Conservation (phyloP, 495 filamentous ascomycete genomes). For the Aspergillus sclerotioniger region DNA sequence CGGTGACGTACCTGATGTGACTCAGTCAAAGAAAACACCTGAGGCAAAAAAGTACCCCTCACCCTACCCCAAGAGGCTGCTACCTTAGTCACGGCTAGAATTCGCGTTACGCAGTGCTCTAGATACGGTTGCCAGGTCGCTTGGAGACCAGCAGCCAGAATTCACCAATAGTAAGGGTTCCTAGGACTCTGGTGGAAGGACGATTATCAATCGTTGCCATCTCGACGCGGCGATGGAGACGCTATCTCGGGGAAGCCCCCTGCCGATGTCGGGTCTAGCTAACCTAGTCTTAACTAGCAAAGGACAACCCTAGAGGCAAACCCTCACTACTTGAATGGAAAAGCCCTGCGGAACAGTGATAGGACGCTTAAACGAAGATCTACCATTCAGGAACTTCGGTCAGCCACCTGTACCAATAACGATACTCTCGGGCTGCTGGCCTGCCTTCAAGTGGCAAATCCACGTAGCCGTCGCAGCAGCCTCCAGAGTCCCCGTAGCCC, state of each 20-base stretch:
- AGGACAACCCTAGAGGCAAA: conserved; percentile 2
- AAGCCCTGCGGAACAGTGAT: conserved; percentile 1
- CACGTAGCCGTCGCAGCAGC: neutral
- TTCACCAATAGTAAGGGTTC: neutral
- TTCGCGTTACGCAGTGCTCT: neutral
- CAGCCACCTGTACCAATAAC: neutral
- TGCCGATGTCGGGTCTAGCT: conserved; percentile 5
- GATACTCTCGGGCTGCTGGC: neutral
- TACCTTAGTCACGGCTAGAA: neutral
- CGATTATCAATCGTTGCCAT: conserved; percentile 6
- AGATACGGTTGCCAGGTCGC: neutral
- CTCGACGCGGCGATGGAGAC: conserved; percentile 1
- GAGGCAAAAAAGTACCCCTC: neutral
- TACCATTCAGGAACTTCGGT: neutral
- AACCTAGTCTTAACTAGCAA: neutral
- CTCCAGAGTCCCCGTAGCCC: neutral
- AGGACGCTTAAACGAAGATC: conserved; percentile 7
- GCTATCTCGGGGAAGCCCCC: neutral
- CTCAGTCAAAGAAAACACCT: neutral
- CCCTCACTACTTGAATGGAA: neutral
- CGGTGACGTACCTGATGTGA: conserved; percentile 3
- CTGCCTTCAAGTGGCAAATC: neutral
- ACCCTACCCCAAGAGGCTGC: neutral
- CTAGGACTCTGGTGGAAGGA: neutral
- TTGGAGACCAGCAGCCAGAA: neutral